Evolutionary conservation across 2,329 filamentous ascomycete species (phyloP).

Genomic region (Diaporthe helianthi): DNA sequence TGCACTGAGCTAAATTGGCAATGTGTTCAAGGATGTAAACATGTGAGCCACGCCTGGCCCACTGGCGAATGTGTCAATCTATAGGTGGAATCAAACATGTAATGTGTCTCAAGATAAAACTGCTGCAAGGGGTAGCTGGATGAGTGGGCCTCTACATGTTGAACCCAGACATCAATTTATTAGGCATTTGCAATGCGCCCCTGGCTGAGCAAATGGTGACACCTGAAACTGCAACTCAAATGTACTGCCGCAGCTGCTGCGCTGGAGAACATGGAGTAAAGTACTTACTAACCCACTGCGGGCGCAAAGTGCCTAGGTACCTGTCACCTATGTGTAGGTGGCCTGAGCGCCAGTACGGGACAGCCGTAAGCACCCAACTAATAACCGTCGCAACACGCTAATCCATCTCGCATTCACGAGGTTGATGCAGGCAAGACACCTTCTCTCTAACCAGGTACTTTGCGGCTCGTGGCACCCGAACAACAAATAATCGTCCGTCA

Average conservation of each 20-base stretch:
- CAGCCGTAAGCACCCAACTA: slow-evolving; percentile 13
- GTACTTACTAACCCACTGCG: slow-evolving; percentile 6
- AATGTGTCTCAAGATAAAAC: slow-evolving; percentile 2
- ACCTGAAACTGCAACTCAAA: background rate
- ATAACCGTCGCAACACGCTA: slow-evolving; percentile 11
- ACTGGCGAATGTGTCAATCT: background rate
- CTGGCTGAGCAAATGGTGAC: slow-evolving; percentile 5
- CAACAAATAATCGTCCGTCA: slow-evolving; percentile 22
- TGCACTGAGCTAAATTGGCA: background rate
- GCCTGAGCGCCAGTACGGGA: slow-evolving; percentile 16
- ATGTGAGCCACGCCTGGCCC: background rate
- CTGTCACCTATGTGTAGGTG: background rate
- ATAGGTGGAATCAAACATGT: slow-evolving; percentile 18
- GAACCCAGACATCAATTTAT: slow-evolving; percentile 26
- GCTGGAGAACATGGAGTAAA: background rate
- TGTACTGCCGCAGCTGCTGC: background rate
- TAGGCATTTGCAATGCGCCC: background rate
- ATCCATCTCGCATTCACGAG: slow-evolving; percentile 31
- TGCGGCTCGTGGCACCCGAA: slow-evolving; percentile 27
- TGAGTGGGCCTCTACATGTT: slow-evolving; percentile 5
- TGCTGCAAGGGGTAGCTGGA: slow-evolving; percentile 4
- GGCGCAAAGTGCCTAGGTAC: background rate
- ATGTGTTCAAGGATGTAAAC: background rate
- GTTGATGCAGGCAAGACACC: slow-evolving; percentile 32
- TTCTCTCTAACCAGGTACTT: background rate